phyloP scores from a whole-genome alignment of 202 grass and related monocot species.

The Tripidium arundinaceum region DNA sequence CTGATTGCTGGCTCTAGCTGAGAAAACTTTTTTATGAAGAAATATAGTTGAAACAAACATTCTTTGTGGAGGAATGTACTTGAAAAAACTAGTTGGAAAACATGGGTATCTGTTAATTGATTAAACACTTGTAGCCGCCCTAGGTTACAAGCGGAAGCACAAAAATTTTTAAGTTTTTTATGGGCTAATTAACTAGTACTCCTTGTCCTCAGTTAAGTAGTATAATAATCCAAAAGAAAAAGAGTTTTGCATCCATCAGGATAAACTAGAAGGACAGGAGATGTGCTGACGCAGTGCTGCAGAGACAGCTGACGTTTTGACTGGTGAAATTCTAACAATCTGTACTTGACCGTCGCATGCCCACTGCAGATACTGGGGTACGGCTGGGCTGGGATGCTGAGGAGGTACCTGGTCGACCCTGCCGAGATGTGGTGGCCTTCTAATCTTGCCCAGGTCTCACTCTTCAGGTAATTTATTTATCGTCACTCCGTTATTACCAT shows the following conservation, averaged over 20 bases:
- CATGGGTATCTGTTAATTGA: not conserved
- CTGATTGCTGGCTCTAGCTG: not conserved
- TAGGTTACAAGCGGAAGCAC: not conserved
- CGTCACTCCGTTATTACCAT: too few relatives aligned
- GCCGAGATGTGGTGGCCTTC: conserved; percentile 99
- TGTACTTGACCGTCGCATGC: not conserved
- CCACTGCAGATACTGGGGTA: conserved; percentile 77
- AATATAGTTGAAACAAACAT: not conserved
- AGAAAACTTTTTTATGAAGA: not conserved
- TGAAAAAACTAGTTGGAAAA: not conserved
- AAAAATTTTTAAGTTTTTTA: not conserved
- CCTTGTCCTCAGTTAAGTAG: not conserved
- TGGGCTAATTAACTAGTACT: not conserved
- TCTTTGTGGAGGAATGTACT: not conserved
- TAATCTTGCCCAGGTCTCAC: conserved; percentile 96
- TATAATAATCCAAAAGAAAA: not conserved
- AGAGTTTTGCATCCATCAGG: not conserved
- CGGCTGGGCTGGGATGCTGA: conserved; percentile 94
- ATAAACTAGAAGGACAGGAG: not conserved
- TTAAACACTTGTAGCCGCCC: not conserved
- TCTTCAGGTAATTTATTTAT: conserved; percentile 92
- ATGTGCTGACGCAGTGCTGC: not conserved
- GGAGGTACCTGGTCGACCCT: conserved; percentile 92
- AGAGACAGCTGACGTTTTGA: not conserved
- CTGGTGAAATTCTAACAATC: not conserved